Base-by-base conservation (phyloP, 306 rosid genomes). In the Cucumis cinereus region DNA sequence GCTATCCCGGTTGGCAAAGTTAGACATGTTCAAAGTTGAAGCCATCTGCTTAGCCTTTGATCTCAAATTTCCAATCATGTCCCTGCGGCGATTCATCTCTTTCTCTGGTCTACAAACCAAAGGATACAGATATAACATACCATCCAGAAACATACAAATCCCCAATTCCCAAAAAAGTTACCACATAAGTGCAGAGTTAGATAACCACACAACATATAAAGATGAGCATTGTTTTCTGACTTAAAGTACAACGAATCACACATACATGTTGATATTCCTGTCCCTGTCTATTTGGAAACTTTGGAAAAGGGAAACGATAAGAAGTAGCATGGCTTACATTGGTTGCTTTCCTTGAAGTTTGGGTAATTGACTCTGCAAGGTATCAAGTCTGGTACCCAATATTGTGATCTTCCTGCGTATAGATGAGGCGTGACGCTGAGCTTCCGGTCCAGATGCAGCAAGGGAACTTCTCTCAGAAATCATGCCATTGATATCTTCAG, bases 21-120 rank as follows among this genome's bases (percentile, higher is more conserved):
- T 83, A 35, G 99, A 92, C 89, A 87, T 90, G 83, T 90, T 95
- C 89, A 92, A 82, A 0, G 90, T 56, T 36, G 96, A 92, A 77
- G 98, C 92, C 97, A 95, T 95, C 86, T 95, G 98, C 77, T 81
- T 83, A 62, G 87, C 96, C 83, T 92, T 95, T 22, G 92, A 75
- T 81, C 90, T 90, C 86, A 95, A 83, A 84, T 87, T 92, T 68
- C 75, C 84, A 57, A 95, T 78, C 88, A 81, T 89, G 68, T 92
- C 97, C 86, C 84, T 90, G 78, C 98, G 98, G 28, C 99, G 99
- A 86, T 95, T 95, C 92, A 95, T 87, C 87, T 95, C 99, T 80
- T 95, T 95, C 81, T 92, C 91, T 61, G 97, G 68, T 75, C 99
- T 95, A 87, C 71, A 75, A 82, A 22, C 66, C 85, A 84, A 57